Evolutionary conservation across 495 filamentous ascomycete genomes (phyloP).

Genomic region (Aspergillus olivimuriae): DNA sequence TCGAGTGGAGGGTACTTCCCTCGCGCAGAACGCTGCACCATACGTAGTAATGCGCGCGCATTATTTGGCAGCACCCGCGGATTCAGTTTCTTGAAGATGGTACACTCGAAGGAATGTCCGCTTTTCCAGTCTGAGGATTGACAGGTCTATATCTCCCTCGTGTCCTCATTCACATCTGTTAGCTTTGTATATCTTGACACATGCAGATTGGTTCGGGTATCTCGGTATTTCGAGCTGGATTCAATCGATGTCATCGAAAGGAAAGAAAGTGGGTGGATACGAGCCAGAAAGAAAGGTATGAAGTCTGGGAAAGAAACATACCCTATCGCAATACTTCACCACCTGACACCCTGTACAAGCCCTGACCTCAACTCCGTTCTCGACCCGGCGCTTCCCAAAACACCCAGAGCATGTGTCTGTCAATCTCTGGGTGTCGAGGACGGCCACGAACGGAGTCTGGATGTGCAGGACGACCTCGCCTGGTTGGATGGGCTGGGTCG

Average conservation of each 20-base stretch:
- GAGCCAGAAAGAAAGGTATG: not conserved
- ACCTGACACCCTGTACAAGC: conserved; percentile 56
- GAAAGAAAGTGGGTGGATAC: conserved; percentile 4
- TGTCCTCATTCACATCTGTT: too few species aligned
- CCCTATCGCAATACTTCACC: conserved; percentile 62
- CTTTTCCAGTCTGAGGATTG: conserved; percentile 56
- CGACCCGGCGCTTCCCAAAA: conserved; percentile 28
- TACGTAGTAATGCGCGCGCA: conserved; percentile 48
- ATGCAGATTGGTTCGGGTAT: too few species aligned
- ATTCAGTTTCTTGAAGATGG: conserved; percentile 39
- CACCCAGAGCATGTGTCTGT: conserved; percentile 41
- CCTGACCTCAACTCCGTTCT: conserved; percentile 31
- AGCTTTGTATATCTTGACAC: too few species aligned
- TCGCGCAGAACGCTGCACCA: conserved; percentile 38
- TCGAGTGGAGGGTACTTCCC: conserved; percentile 29
- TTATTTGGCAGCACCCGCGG: conserved; percentile 49
- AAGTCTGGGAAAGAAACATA: conserved; percentile 25
- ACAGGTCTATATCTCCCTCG: too few species aligned
- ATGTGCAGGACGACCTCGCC: conserved; percentile 35
- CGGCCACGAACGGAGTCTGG: conserved; percentile 34
- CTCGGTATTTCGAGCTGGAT: too few species aligned
- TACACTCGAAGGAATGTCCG: conserved; percentile 55
- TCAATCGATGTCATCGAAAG: too few species aligned
- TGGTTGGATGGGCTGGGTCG: too few species aligned
- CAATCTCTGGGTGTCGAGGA: conserved; percentile 36